Conservation (phyloP, 352 stramenopile species). For the Globisporangium polare region DNA sequence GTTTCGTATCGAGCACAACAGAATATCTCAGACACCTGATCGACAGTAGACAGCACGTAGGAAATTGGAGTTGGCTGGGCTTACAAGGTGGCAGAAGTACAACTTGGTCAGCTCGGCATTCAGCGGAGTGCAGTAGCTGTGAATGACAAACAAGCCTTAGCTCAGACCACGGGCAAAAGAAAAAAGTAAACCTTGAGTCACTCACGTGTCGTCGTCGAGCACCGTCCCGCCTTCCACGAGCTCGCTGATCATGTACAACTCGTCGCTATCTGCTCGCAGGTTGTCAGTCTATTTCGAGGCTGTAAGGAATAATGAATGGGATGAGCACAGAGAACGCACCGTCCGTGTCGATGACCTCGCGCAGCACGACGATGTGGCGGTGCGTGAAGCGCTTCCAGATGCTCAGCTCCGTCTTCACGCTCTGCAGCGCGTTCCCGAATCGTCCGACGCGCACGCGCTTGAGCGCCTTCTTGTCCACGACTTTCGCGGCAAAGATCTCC, state of each 20-base stretch:
- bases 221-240: constrained; percentile 68
- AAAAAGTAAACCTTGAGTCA: no score
- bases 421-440: constrained; percentile 74
- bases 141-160: no score
- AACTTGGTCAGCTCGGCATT: constrained; percentile 51
- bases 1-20: not conserved
- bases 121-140: constrained; percentile 64
- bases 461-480: constrained; percentile 75
- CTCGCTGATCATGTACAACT: constrained; percentile 85
- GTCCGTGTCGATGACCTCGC: constrained; percentile 95
- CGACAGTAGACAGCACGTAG: no score
- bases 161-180: no score
- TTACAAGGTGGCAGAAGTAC: constrained; percentile 80
- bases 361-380: constrained; percentile 91
- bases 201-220: constrained; percentile 62
- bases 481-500: constrained; percentile 70
- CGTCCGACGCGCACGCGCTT: constrained; percentile 62
- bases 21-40: no score
- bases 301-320: no score
- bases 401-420: constrained; percentile 91
- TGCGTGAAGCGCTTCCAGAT: constrained; percentile 97
- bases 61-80: not conserved
- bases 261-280: constrained; percentile 60
- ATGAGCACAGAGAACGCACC: no score
- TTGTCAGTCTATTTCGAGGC: no score